These are phyloP conservation scores for Chlorella sp. DNA, from an alignment of 139 green algal species.

Conservation along the genomic window DNA sequence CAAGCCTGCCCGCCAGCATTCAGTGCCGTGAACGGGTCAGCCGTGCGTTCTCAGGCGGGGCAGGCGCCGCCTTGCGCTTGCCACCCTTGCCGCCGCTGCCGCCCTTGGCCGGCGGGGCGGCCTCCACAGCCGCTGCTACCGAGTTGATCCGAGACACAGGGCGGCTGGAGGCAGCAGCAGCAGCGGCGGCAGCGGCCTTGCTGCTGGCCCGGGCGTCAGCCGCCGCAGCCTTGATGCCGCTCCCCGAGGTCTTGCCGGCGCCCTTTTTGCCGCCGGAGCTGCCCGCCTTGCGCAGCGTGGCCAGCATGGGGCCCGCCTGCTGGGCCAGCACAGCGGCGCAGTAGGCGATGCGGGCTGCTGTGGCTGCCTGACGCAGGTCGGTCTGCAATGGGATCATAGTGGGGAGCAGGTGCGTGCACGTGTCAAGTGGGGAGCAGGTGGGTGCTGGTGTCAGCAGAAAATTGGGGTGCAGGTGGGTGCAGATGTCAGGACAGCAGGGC, in stretches of 20 bases:
- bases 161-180: neutral
- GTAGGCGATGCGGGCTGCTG: conserved; percentile 36
- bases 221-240: neutral
- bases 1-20: no score
- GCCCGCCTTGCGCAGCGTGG: neutral
- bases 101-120: neutral
- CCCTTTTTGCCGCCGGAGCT: neutral
- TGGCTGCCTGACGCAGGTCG: conserved; percentile 26
- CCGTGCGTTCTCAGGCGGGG: conserved; percentile 11
- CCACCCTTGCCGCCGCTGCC: neutral
- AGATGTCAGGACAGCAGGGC: neutral
- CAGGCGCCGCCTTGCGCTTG: conserved; percentile 22
- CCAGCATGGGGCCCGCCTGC: conserved; percentile 17
- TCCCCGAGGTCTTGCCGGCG: neutral
- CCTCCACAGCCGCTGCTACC: neutral
- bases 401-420: neutral
- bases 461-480: no score
- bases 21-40: neutral
- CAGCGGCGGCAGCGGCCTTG: neutral
- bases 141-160: conserved; percentile 20
- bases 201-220: neutral
- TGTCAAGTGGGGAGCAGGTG: no score
- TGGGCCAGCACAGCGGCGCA: conserved; percentile 37
- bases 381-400: neutral
- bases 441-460: no score